Base-by-base conservation (phyloP, 192 early-diverging fungal genomes). In the Chytriomyces sp. region DNA sequence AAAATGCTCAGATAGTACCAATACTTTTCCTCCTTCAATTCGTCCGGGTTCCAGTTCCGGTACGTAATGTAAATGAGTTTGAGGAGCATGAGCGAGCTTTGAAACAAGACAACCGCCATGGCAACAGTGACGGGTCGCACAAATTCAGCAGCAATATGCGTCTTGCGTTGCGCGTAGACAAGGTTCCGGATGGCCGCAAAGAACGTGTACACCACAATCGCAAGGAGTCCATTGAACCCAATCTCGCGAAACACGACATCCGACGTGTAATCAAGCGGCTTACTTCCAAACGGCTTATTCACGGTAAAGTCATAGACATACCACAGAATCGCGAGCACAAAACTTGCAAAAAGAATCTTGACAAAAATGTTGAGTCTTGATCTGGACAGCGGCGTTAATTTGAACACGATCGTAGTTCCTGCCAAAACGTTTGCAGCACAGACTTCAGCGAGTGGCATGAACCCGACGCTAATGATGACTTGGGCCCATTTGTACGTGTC, bases 391-490 rank as follows among this genome's bases (percentile, higher is more conserved):
- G n/a, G 63, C 26, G n/a, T 23, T 26, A 64, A 23, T 13, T 64
- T 64, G 63, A 23, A 68, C 16, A 46, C 47, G 20, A 59, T 0
- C 1, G 20, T 59, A 1, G 66, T 46, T 16, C 43, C 47, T 68
- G 35, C 66, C 28, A 68, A n/a, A 3, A 68, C 43, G 47, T 68
- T 68, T n/a, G 47, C 35, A 35, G 24, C 18, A 10, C 13, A 49
- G 11, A 68, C 66, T 46, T 68, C 24, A 16, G 66, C 66, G 45
- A 68, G 66, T 10, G 66, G 66, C 66, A 68, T 68, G 24, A 68
- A 68, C 4, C 66, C 66, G 11, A 68, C 24, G n/a, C 16, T 20
- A 4, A 26, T 45, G 9, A 26, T 26, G 47, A 68, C 8, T 46
- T 68, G 66, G n/a, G 66, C 28, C 66, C 66, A 68, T 26, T 68